Base-by-base conservation (phyloP, 139 green algal species). In the Coccomyxa sp. region DNA sequence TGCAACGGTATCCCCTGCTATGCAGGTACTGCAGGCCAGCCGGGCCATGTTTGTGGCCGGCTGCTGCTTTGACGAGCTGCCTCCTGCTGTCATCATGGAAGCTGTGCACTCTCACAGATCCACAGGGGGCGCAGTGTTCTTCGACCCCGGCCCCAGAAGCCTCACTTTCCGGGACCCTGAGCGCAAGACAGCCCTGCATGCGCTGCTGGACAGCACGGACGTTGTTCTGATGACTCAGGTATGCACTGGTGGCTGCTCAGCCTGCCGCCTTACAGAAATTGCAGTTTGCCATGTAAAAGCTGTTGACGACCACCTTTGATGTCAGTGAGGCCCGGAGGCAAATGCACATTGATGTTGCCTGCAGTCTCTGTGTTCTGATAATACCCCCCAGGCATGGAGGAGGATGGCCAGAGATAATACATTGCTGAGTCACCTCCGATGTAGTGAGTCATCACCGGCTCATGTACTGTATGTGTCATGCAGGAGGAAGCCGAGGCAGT, bases 21-120 rank as follows among this genome's bases (percentile, higher is more conserved):
- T n/a, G 22, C 79, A 84, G 79, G 68, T 87, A 14, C 69, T 93
- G 39, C 12, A 58, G 7, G 39, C 75, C 39, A 85, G 88, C 8
- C 72, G 37, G 9, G 84, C 85, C 7, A 22, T 96, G 8, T 92
- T 91, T 38, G 70, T 94, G 37, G 98, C 98, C 74, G 93, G 95
- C 50, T 99, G 97, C 82, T 82, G 90, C 0, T 97, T 98, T 83
- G 95, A 99, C 81, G 96, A 99, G 88, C 85, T 98, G 68, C 88
- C 89, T 0, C 73, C 89, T 24, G 73, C 82, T 27, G 71, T 93
- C 41, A 88, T 98, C 39, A 64, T 91, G 70, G 73, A 39, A 31
- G 85, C 86, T 1, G 88, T 86, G 36, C 16, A 71, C 24, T 40
- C 82, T 16, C 90, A 93, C 0, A 90, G 86, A 0, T 12, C 10